Conservation (phyloP, 805 yeast genomes). For the Kodamaea nitidulidarum region DNA sequence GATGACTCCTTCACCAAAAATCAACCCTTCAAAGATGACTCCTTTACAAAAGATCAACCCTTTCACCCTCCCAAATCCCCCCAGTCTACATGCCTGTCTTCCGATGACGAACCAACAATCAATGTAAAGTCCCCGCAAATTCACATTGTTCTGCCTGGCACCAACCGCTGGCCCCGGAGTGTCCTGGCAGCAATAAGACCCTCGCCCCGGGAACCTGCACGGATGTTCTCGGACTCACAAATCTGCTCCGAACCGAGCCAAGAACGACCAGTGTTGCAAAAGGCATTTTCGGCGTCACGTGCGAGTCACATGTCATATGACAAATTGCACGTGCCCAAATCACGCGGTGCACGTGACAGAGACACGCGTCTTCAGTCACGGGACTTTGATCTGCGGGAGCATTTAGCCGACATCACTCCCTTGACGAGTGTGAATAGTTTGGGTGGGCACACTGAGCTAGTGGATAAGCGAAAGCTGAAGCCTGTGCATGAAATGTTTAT, state of each 20-base stretch:
- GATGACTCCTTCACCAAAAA: too few species aligned
- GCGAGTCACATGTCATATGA: too few species aligned
- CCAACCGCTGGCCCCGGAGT: neutral
- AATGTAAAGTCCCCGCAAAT: neutral
- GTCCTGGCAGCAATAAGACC: too few species aligned
- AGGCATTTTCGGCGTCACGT: too few species aligned
- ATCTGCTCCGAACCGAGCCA: too few species aligned
- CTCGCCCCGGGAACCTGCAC: too few species aligned
- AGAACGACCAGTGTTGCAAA: too few species aligned
- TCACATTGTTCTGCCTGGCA: neutral
- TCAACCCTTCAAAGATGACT: too few species aligned
- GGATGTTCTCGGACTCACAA: too few species aligned
- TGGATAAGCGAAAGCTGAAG: constrained; percentile 23
- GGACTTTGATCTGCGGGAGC: too few species aligned
- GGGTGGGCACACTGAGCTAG: constrained; percentile 14
- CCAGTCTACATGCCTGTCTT: neutral
- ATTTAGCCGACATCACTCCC: constrained; percentile 31
- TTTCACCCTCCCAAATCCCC: neutral
- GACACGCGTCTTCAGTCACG: neutral
- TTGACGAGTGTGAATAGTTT: constrained; percentile 35
- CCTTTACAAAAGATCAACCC: too few species aligned
- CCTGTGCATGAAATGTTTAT: constrained; percentile 52
- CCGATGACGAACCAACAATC: neutral
- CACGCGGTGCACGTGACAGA: neutral
- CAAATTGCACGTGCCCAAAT: too few species aligned